Conservation (phyloP, 192 early-diverging fungal species). For the Dispira simplex region DNA sequence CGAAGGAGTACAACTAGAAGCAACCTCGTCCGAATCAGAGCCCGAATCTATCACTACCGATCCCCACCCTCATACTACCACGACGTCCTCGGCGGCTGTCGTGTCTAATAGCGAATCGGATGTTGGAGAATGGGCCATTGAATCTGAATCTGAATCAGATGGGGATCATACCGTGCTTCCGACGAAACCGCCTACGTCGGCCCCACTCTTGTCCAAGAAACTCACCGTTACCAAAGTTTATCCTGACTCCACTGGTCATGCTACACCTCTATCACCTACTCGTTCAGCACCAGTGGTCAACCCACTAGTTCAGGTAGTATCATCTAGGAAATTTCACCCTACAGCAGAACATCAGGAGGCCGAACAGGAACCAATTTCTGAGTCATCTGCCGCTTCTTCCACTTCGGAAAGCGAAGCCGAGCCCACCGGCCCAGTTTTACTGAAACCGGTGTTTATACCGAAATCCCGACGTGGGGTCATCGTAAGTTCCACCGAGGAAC, state of each 20-base stretch:
- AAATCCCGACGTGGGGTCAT: background rate
- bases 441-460: slow-evolving; percentile 8
- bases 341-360: background rate
- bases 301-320: background rate
- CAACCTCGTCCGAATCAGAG: background rate
- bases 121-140: background rate
- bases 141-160: slow-evolving; percentile 1
- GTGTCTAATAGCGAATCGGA: background rate
- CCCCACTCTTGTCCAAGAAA: no score
- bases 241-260: no score
- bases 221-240: no score
- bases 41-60: background rate
- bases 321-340: background rate
- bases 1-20: background rate
- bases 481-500: background rate
- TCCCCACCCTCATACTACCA: no score
- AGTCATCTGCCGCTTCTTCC: background rate
- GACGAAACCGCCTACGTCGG: no score
- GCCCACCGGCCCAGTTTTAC: background rate
- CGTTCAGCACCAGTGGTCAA: no score
- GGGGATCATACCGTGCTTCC: background rate
- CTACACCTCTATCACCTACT: no score
- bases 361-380: background rate
- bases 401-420: background rate
- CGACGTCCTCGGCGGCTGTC: no score